phyloP scores from a whole-genome alignment of 2,329 filamentous ascomycete species.

The Aspergillus terreus region DNA sequence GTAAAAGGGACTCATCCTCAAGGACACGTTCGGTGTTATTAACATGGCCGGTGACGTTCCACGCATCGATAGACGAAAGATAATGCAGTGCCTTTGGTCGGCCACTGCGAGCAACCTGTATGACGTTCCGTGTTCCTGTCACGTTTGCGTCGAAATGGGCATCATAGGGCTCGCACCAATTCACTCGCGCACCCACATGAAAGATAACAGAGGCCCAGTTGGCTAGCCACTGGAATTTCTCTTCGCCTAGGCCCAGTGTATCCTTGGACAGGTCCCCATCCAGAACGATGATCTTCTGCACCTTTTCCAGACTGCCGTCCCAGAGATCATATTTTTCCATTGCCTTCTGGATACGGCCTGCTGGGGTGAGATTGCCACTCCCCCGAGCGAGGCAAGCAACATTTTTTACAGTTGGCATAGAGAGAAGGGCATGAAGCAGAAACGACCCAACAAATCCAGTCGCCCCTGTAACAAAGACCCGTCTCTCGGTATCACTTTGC shows the following conservation, averaged over 20 bases:
- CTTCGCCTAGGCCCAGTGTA: conserved; percentile 61
- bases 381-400: conserved; percentile 70
- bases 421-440: conserved; percentile 66
- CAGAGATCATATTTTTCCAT: conserved; percentile 45
- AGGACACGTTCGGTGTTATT: not conserved
- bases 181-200: conserved; percentile 69
- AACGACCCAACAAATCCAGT: conserved; percentile 83
- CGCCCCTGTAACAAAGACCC: conserved; percentile 61
- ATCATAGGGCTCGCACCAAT: conserved; percentile 72
- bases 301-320: not conserved
- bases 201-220: conserved; percentile 64
- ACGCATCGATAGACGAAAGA: conserved; percentile 14
- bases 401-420: conserved; percentile 45
- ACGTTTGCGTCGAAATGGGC: conserved; percentile 68
- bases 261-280: conserved; percentile 65
- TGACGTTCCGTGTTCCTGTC: conserved; percentile 64
- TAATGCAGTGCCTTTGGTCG: conserved; percentile 15
- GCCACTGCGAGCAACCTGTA: conserved; percentile 61
- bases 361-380: conserved; percentile 41
- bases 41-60: conserved; percentile 8
- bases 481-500: conserved; percentile 6
- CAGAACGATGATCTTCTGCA: conserved; percentile 10
- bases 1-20: conserved; percentile 12
- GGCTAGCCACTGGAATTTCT: conserved; percentile 58
- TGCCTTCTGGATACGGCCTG: conserved; percentile 38